phyloP scores from a whole-genome alignment of 176 grass and related monocot species.

The Raddia guianensis region DNA sequence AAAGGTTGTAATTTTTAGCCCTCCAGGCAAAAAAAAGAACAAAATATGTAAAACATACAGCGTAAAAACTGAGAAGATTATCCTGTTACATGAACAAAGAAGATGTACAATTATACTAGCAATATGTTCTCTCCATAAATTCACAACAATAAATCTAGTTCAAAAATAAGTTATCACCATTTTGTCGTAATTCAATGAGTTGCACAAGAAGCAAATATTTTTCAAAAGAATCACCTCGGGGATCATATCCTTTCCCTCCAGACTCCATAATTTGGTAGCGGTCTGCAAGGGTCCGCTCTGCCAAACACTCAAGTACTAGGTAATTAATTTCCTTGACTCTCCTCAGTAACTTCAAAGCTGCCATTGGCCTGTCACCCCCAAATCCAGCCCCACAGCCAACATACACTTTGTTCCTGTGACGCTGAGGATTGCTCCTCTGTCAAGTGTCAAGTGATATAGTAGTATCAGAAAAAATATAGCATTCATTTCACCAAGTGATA shows the following conservation, averaged over 20 bases:
- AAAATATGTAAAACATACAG: background rate
- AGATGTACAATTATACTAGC: background rate
- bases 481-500: background rate
- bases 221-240: constrained; percentile 53
- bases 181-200: background rate
- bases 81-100: background rate
- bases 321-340: constrained; percentile 81
- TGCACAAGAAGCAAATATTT: constrained; percentile 20
- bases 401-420: constrained; percentile 64
- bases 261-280: constrained; percentile 61
- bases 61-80: background rate
- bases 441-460: background rate
- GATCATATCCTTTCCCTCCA: constrained; percentile 86
- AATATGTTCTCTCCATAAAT: background rate
- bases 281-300: constrained; percentile 87
- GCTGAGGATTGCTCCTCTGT: constrained; percentile 67
- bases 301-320: constrained; percentile 90
- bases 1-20: background rate
- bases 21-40: background rate
- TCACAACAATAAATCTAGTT: background rate
- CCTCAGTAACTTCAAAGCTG: constrained; percentile 75
- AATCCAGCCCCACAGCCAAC: constrained; percentile 94
- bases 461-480: constrained; percentile 22
- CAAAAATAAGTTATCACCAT: constrained; percentile 16
- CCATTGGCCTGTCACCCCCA: constrained; percentile 72